phyloP scores from a whole-genome alignment of 495 filamentous ascomycete genomes.

The Penicillium lividum region DNA sequence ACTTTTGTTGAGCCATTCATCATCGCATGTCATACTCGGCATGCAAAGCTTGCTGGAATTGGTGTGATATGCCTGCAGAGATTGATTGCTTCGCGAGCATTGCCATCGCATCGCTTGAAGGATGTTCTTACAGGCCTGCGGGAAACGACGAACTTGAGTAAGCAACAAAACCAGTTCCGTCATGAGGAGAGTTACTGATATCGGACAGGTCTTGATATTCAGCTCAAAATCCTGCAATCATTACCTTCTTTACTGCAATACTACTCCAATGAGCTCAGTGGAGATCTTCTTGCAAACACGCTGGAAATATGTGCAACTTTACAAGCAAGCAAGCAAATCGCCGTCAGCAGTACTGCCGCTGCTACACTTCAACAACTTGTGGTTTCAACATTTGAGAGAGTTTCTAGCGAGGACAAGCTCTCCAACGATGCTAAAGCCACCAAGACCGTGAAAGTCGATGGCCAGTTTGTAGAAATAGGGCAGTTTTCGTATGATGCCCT shows the following conservation, averaged over 20 bases:
- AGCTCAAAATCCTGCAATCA: conserved; percentile 93
- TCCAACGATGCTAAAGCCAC: conserved; percentile 40
- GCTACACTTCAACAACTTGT: conserved; percentile 94
- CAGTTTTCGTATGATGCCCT: conserved; percentile 86
- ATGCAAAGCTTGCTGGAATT: conserved; percentile 84
- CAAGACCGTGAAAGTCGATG: conserved; percentile 46
- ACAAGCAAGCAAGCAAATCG: conserved; percentile 84
- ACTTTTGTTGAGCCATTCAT: conserved; percentile 90
- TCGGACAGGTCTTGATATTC: conserved; percentile 75
- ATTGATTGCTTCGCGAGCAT: conserved; percentile 74
- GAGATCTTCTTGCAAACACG: conserved; percentile 74
- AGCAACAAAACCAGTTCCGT: neutral
- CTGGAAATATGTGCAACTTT: conserved; percentile 89
- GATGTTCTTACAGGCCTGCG: conserved; percentile 85
- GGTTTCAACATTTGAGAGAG: conserved; percentile 88
- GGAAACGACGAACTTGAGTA: conserved; percentile 71
- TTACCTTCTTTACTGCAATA: conserved; percentile 90
- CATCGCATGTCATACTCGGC: conserved; percentile 84
- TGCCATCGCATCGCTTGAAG: conserved; percentile 71
- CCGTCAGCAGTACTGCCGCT: conserved; percentile 91
- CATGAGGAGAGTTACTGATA: conserved; percentile 26
- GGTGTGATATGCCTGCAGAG: conserved; percentile 86
- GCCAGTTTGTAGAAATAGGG: conserved; percentile 63
- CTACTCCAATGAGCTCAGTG: conserved; percentile 78
- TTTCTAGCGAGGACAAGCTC: conserved; percentile 77